Evolutionary conservation across 2,329 filamentous ascomycete genomes (phyloP), one percentile per base, ranked within the genome.

Genomic region (Albophoma yamanashiensis): DNA sequence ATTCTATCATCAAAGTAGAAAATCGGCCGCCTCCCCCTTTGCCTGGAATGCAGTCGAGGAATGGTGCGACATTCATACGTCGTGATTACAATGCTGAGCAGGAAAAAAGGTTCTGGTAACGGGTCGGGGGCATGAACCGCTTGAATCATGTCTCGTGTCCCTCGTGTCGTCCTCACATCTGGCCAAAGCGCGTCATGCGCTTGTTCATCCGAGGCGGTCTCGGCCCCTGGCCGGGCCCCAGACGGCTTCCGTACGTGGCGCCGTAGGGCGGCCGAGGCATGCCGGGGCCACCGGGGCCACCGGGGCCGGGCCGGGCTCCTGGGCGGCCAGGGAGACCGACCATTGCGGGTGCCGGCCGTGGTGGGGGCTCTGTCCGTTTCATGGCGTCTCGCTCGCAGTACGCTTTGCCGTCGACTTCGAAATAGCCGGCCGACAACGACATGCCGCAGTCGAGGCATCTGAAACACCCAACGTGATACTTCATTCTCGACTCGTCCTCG

Each of bases 381-480:
- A 86, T 87, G 5, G 92, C 92, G 71, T 97, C 92, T 53, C 87
- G 84, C 73, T 97, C 93, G 73, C 93, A 99, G 70, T 89, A 96
- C 0, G 89, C 85, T 53, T 78, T 81, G 31, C 90, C 90, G 47
- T 84, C 85, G 65, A 96, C 88, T 72, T 97, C 92, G 68, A 94
- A 97, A 72, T 97, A 97, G 63, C 94, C 93, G 53, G 93, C 88
- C 25, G 83, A 82, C 15, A 97, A 79, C 2, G 88, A 84, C 55
- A 84, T 75, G 39, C 85, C 83, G 70, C 93, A 97, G 65, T 91
- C 88, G 53, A 82, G 81, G 70, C 94, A 97, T 56, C 86, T 87
- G 75, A 99, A 91, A 75, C 94, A 99, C 9, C 83, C 79, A 0
- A 91, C 85, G 71, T 99, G 94, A 73, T 92, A 94, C 71, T 97